phyloP scores from a whole-genome alignment of 371 early-diverging fungal species.

The Syncephalastrum sp. region DNA sequence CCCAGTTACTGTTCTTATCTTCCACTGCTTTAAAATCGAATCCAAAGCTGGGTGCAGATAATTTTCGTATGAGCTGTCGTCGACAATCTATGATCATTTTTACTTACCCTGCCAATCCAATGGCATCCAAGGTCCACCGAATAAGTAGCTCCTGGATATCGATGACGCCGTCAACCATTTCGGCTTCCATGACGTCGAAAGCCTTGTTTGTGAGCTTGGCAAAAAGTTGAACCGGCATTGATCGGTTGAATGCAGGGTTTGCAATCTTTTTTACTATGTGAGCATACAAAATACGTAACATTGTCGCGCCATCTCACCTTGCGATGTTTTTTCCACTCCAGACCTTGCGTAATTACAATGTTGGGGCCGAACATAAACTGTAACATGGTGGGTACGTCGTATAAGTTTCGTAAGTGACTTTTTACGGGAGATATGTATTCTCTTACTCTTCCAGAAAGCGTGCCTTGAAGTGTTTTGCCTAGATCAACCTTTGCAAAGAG shows the following conservation, averaged over 20 bases:
- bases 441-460: slow-evolving; percentile 11
- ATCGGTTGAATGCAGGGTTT: slow-evolving; percentile 27
- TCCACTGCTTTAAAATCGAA: slow-evolving; percentile 20
- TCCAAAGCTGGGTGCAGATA: too few relatives aligned
- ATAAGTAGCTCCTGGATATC: slow-evolving; percentile 17
- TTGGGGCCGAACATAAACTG: slow-evolving; percentile 25
- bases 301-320: slow-evolving; percentile 13
- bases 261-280: slow-evolving; percentile 3
- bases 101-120: slow-evolving; percentile 28
- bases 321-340: slow-evolving; percentile 32
- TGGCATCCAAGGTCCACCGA: slow-evolving; percentile 30
- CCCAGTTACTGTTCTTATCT: slow-evolving; percentile 19
- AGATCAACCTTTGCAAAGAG: slow-evolving; percentile 20
- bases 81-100: too few relatives aligned
- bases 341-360: slow-evolving; percentile 24
- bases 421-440: too few relatives aligned
- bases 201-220: slow-evolving; percentile 22
- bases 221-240: slow-evolving; percentile 25
- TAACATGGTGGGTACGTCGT: too few relatives aligned
- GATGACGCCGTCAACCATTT: slow-evolving; percentile 1
- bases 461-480: slow-evolving; percentile 10
- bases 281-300: too few relatives aligned
- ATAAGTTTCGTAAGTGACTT: too few relatives aligned
- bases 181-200: slow-evolving; percentile 20
- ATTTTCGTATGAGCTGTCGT: too few relatives aligned